These are phyloP conservation scores for Metarhizium brunneum DNA, from an alignment of 2,329 filamentous ascomycete genomes.

Conservation along the genomic window DNA sequence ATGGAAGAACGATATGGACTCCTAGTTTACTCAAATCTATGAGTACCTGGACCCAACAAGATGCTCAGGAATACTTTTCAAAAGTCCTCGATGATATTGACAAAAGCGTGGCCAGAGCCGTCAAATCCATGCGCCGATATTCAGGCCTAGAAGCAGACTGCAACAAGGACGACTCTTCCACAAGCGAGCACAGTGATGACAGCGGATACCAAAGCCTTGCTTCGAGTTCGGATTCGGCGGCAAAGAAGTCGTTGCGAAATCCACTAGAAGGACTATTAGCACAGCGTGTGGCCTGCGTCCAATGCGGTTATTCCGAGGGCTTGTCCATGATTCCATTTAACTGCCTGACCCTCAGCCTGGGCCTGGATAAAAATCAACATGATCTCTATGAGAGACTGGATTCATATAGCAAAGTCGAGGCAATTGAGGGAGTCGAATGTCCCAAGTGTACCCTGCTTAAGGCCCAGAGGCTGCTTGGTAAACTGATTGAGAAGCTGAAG, in stretches of 20 bases:
- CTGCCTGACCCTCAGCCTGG: constrained; percentile 79
- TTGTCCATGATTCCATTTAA: constrained; percentile 89
- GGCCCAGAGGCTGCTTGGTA: constrained; percentile 36
- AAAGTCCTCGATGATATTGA: constrained; percentile 81
- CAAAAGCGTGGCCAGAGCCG: constrained; percentile 55
- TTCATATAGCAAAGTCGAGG: constrained; percentile 75
- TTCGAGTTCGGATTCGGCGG: constrained; percentile 26
- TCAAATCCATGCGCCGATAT: constrained; percentile 16
- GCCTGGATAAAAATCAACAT: constrained; percentile 49
- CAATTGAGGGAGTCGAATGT: constrained; percentile 84
- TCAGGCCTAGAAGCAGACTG: constrained; percentile 31
- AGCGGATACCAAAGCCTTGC: constrained; percentile 45
- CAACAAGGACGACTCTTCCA: constrained; percentile 30
- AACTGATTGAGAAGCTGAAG: constrained; percentile 33
- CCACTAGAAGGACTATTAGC: constrained; percentile 82
- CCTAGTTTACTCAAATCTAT: constrained; percentile 76
- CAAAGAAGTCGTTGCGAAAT: constrained; percentile 45
- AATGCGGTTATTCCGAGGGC: constrained; percentile 80
- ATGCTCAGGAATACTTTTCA: constrained; percentile 95
- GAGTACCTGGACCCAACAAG: constrained; percentile 93
- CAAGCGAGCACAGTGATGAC: constrained; percentile 45
- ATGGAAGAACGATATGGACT: constrained; percentile 74
- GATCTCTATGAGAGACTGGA: constrained; percentile 72
- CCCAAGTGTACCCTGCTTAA: constrained; percentile 77
- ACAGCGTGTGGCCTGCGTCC: constrained; percentile 79